These are phyloP conservation scores for Radiomyces spectabilis DNA, from an alignment of 192 early-diverging fungal genomes.

Conservation along the genomic window DNA sequence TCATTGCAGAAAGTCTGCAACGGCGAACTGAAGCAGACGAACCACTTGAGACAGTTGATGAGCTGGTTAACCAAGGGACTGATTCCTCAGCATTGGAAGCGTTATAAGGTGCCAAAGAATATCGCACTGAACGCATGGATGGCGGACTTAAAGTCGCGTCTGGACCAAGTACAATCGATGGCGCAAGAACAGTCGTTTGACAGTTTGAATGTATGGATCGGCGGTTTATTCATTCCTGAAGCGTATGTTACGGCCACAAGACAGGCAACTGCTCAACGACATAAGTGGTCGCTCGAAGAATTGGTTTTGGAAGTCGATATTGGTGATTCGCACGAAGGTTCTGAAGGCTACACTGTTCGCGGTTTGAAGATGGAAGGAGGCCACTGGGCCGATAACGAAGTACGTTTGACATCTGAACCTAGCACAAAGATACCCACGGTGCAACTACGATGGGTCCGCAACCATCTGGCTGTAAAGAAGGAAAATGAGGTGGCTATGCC, in stretches of 20 bases:
- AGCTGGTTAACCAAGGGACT: slow-evolving; percentile 59
- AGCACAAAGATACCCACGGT: slow-evolving; percentile 22
- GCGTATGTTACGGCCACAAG: slow-evolving; percentile 89
- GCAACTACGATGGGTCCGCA: slow-evolving; percentile 34
- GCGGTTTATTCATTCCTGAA: slow-evolving; percentile 82
- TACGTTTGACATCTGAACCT: slow-evolving; percentile 22
- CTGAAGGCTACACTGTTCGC: slow-evolving; percentile 15
- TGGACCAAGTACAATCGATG: slow-evolving; percentile 55
- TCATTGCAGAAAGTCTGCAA: slow-evolving; percentile 59
- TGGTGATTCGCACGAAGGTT: slow-evolving; percentile 6
- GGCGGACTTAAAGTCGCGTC: slow-evolving; percentile 59
- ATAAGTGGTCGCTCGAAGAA: slow-evolving; percentile 78
- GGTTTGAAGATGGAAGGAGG: slow-evolving; percentile 48
- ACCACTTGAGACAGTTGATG: slow-evolving; percentile 70
- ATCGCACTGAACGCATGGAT: slow-evolving; percentile 64
- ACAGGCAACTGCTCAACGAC: slow-evolving; percentile 70
- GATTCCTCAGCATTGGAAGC: slow-evolving; percentile 66
- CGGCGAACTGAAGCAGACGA: slow-evolving; percentile 82
- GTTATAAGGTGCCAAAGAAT: slow-evolving; percentile 54
- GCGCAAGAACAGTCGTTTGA: slow-evolving; percentile 28
- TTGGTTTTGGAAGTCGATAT: slow-evolving; percentile 49
- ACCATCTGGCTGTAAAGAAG: neutral
- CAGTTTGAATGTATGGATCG: slow-evolving; percentile 64
- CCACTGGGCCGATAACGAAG: slow-evolving; percentile 20
- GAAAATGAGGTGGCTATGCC: slow-evolving; percentile 32